Conservation (phyloP, 352 stramenopile species). For the Phytophthora pistaciae region DNA sequence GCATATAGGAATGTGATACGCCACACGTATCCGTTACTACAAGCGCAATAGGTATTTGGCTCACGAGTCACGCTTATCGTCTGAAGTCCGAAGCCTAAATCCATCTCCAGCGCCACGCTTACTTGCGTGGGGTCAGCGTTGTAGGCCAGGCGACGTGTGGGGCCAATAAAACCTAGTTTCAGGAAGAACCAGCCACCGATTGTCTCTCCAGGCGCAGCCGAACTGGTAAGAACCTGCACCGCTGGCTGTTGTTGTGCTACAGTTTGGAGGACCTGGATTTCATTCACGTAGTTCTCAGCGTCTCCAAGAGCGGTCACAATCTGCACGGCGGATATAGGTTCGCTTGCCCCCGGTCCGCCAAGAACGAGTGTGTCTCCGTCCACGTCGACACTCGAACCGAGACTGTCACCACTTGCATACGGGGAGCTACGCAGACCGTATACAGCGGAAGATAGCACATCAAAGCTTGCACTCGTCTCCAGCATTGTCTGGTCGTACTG, state of each 20-base stretch:
- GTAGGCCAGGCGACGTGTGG: conserved; percentile 66
- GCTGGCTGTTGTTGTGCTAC: conserved; percentile 62
- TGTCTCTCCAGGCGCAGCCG: conserved; percentile 65
- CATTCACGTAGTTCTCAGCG: conserved; percentile 60
- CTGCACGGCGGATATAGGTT: conserved; percentile 75
- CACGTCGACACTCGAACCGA: conserved; percentile 78
- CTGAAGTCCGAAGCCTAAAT: conserved; percentile 73
- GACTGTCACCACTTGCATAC: conserved; percentile 59
- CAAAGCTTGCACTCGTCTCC: conserved; percentile 60
- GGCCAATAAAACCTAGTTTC: conserved; percentile 58
- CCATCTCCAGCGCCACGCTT: conserved; percentile 73
- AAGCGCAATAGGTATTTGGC: conserved; percentile 79
- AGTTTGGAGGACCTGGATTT: conserved; percentile 78
- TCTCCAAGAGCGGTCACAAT: conserved; percentile 70
- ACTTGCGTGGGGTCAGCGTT: conserved; percentile 79
- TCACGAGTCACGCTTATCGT: conserved; percentile 64
- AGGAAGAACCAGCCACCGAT: conserved; percentile 82
- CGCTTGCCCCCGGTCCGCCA: conserved; percentile 64
- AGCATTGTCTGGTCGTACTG: conserved; percentile 51
- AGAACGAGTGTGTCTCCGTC: conserved; percentile 75
- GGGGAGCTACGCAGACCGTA: conserved; percentile 74
- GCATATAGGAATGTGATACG: conserved; percentile 81
- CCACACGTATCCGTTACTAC: conserved; percentile 78
- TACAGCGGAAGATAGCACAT: conserved; percentile 77
- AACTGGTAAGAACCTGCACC: conserved; percentile 78